Evolutionary conservation across 2,329 filamentous ascomycete species (phyloP).

Genomic region (Calonectria pauciramosa): DNA sequence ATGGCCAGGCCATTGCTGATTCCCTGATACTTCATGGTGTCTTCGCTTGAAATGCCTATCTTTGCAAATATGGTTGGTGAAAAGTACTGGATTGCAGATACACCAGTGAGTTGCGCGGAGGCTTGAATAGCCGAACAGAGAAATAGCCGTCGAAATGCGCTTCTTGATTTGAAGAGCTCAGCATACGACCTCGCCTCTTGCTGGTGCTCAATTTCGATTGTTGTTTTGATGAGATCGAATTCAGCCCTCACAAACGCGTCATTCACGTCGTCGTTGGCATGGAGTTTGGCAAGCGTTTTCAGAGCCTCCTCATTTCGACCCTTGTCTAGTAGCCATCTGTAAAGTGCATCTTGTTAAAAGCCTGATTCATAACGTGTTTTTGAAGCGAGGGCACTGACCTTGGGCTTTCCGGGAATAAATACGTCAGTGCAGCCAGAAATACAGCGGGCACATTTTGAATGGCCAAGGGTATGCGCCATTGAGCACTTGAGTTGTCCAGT

Average conservation of each 20-base stretch:
- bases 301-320: not conserved
- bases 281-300: not conserved
- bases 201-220: not conserved
- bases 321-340: not conserved
- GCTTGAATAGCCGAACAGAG: not conserved
- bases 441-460: not conserved
- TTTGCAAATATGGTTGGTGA: not conserved
- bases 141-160: not conserved
- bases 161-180: not conserved
- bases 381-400: not conserved
- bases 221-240: not conserved
- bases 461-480: not conserved
- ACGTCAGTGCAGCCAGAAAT: not conserved
- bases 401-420: not conserved
- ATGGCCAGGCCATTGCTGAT: not conserved
- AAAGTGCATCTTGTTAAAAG: not conserved
- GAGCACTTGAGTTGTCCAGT: not conserved
- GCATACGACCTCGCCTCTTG: not conserved
- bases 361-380: no score
- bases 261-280: not conserved
- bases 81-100: not conserved
- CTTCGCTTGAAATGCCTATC: not conserved
- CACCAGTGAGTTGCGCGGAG: not conserved
- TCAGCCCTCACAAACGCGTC: not conserved
- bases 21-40: not conserved